A percentile compares a stretch with the other conserved stretches of the same genome.
Evolutionary conservation across 257 asterid genomes (phyloP).

Genomic region (Schizonepeta tenuifolia): DNA sequence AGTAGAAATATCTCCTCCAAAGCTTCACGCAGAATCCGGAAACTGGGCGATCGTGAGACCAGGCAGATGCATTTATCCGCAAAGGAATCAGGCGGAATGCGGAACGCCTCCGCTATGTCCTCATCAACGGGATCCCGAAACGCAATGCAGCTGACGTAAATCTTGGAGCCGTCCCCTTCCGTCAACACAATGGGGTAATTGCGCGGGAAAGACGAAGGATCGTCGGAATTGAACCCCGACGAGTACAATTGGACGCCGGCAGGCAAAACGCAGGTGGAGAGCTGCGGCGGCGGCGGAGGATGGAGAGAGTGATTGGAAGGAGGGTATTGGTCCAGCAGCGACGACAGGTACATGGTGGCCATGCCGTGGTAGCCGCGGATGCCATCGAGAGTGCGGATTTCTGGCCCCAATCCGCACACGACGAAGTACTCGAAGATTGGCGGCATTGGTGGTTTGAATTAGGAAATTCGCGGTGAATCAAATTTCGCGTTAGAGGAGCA

Average conservation of each 20-base stretch:
- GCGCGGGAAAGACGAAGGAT: slow-evolving; percentile 60
- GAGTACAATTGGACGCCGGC: slow-evolving; percentile 79
- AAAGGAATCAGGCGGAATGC: slow-evolving; percentile 58
- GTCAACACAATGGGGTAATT: slow-evolving; percentile 88
- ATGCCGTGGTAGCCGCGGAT: slow-evolving; percentile 73
- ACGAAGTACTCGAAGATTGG: slow-evolving; percentile 55
- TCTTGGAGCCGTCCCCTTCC: slow-evolving; percentile 94
- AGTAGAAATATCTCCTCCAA: slow-evolving; percentile 81
- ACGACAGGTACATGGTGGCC: slow-evolving; percentile 65
- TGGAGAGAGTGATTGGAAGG: slow-evolving; percentile 63
- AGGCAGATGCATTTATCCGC: slow-evolving; percentile 92
- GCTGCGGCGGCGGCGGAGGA: slow-evolving; percentile 93
- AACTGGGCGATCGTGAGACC: slow-evolving; percentile 84
- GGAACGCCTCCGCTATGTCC: slow-evolving; percentile 83
- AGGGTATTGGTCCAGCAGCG: slow-evolving; percentile 81
- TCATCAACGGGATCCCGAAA: slow-evolving; percentile 83
- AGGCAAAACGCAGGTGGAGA: slow-evolving; percentile 83
- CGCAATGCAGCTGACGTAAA: slow-evolving; percentile 85
- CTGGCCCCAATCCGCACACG: slow-evolving; percentile 95
- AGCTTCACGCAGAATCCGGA: slow-evolving; percentile 74
- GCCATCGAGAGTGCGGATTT: slow-evolving; percentile 82
- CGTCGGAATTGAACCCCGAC: slow-evolving; percentile 56
- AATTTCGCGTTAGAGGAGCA: slow-evolving; percentile 14
- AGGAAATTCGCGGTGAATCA: background rate
- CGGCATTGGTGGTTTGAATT: slow-evolving; percentile 28